A percentile compares a stretch with the other conserved stretches of the same genome.
phyloP scores from a whole-genome alignment of 1,139 yeast genomes.

The Meyerozyma athensensis region DNA sequence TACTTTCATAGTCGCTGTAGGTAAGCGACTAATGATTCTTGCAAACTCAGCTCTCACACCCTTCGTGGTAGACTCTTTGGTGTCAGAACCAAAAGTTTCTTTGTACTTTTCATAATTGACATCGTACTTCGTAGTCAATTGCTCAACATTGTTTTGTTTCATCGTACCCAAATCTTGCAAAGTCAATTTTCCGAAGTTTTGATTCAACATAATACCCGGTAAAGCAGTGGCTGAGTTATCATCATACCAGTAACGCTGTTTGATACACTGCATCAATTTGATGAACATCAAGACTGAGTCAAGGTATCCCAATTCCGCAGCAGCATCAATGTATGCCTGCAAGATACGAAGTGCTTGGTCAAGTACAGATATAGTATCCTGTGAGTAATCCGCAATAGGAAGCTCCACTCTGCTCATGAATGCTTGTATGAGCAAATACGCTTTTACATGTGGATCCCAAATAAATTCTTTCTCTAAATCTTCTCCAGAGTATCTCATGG shows the following conservation, averaged over 20 bases:
- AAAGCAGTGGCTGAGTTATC: conserved; percentile 64
- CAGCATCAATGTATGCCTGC: conserved; percentile 88
- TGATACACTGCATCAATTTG: conserved; percentile 76
- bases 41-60: conserved; percentile 33
- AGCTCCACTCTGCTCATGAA: conserved; percentile 76
- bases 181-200: conserved; percentile 1
- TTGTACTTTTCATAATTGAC: not conserved
- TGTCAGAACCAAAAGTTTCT: not conserved
- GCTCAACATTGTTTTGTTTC: conserved; percentile 21
- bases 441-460: conserved; percentile 96
- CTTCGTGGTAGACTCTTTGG: conserved; percentile 10
- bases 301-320: conserved; percentile 77
- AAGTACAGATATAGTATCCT: conserved; percentile 87
- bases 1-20: conserved; percentile 37
- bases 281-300: conserved; percentile 57
- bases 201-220: conserved; percentile 56
- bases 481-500: conserved; percentile 71
- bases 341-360: conserved; percentile 92
- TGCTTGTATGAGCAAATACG: conserved; percentile 82
- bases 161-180: conserved; percentile 19
- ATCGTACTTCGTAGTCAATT: conserved; percentile 25
- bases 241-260: conserved; percentile 86
- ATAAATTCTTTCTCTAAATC: conserved; percentile 63
- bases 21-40: conserved; percentile 42
- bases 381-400: conserved; percentile 93